Evolutionary conservation across 2,329 filamentous ascomycete species (phyloP), one percentile per base, ranked within the genome.

Genomic region (Calonectria leucothoes): DNA sequence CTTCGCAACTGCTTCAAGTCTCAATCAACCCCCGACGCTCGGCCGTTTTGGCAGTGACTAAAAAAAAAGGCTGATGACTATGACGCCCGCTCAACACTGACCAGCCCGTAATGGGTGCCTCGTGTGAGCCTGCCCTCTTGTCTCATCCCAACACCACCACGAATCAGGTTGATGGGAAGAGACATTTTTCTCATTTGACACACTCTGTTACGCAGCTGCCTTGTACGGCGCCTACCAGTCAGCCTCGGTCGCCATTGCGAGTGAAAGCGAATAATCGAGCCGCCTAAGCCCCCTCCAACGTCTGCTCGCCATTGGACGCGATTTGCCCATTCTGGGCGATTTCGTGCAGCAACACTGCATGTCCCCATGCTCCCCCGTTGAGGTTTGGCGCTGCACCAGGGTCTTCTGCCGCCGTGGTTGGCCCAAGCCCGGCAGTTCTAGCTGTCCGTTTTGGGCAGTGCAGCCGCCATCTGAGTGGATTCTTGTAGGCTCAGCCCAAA

Each of bases 371-470:
- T n/a, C n/a, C n/a, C n/a, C 37, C 33, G 35, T 63, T 45, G 57
- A 42, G 57, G 57, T 63, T 63, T 35, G 57, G 49, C 27, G 15
- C 23, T 11, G n/a, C n/a, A n/a, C n/a, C n/a, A n/a, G n/a, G n/a
- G n/a, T n/a, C 5, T 27, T 63, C 57, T 31, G 35, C 57, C 33
- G 17, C 12, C n/a, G 42, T 66, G 42, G 42, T 37, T 49, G 31
- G 64, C 31, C 25, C 6, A 31, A 20, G n/a, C n/a, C 33, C 27
- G 51, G 63, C 45, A 70, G 48, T 37, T 33, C 45, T n/a, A 29
- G 55, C 66, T 73, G 55, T 69, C 71, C 48, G 57, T 66, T 77
- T 72, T 29, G 67, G 75, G 70, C 51, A 61, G 68, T 77, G 77
- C 55, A 63, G 72, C 71, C n/a, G n/a, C n/a, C n/a, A n/a, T n/a